Evolutionary conservation across 257 asterid species (phyloP).

Genomic region (Mentha longifolia): DNA sequence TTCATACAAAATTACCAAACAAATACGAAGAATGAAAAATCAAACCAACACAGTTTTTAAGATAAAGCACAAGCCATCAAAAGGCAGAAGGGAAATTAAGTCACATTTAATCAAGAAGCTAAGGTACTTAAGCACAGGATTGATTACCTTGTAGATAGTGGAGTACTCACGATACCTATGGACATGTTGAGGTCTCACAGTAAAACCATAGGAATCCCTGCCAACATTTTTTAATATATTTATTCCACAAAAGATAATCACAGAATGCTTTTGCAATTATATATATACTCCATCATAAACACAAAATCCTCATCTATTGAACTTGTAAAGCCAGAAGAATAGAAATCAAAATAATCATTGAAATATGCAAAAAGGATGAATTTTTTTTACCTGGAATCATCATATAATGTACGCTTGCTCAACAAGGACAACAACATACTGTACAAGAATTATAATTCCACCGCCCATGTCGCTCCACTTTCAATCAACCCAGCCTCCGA

Average conservation of each 20-base stretch:
- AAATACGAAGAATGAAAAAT: background rate
- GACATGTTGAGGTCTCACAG: slow-evolving; percentile 93
- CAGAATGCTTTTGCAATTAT: background rate
- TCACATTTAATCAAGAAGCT: background rate
- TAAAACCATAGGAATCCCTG: slow-evolving; percentile 99
- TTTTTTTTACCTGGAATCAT: slow-evolving; percentile 88
- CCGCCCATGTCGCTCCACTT: slow-evolving; percentile 70
- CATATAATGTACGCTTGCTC: slow-evolving; percentile 90
- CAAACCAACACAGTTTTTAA: background rate
- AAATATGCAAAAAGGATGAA: background rate
- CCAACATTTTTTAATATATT: slow-evolving; percentile 34
- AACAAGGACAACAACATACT: slow-evolving; percentile 97
- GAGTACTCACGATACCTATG: slow-evolving; percentile 78
- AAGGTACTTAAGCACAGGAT: background rate
- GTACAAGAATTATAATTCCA: slow-evolving; percentile 50
- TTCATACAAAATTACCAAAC: slow-evolving; percentile 10
- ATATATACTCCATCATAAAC: slow-evolving; percentile 11
- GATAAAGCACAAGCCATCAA: too few species aligned
- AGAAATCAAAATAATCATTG: background rate
- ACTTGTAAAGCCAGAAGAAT: slow-evolving; percentile 16
- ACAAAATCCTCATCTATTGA: slow-evolving; percentile 6
- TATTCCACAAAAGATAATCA: background rate
- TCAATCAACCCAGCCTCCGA: slow-evolving; percentile 43
- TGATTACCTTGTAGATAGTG: slow-evolving; percentile 75
- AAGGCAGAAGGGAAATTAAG: too few species aligned